Evolutionary conservation across 129 eudicot species (phyloP).

Genomic region (sunflower (Helianthus annuus)): HanXRQr2.0-SUNRISE NC_035444.2:30605593-30606092

Average conservation of each 20-base stretch:
- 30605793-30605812: conserved; percentile 82
- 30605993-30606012: no score
- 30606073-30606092: no score
- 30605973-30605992: no score
- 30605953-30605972: no score
- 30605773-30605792: conserved; percentile 16
- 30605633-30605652: neutral
- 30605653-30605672: conserved; percentile 54
- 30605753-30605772: neutral
- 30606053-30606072: no score
- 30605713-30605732: conserved; percentile 82
- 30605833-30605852: neutral
- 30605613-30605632: neutral
- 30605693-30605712: conserved; percentile 88
- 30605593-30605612: neutral
- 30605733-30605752: neutral
- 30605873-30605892: no score
- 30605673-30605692: conserved; percentile 83
- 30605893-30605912: no score
- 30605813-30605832: conserved; percentile 57
- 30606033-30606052: no score
- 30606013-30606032: no score
- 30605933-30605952: no score
- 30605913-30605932: no score
- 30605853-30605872: neutral